These are phyloP conservation scores for Pholiota molesta DNA, from an alignment of 768 basidiomycete genomes.

Conservation along the genomic window DNA sequence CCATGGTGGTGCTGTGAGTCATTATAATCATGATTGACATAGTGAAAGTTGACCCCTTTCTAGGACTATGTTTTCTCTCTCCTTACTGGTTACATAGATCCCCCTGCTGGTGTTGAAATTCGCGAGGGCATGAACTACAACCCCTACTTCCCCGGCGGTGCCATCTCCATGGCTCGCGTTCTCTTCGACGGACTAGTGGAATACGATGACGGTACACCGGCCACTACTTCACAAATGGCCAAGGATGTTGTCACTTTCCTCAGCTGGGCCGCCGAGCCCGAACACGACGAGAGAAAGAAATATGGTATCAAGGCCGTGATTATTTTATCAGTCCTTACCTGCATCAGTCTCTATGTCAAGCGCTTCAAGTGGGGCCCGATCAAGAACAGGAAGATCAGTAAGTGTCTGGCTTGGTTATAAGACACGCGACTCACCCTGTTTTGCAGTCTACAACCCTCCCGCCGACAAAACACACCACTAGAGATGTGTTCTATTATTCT, in stretches of 20 bases:
- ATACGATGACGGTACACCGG: constrained; percentile 97
- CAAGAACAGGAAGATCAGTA: constrained; percentile 93
- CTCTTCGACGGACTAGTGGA: constrained; percentile 96
- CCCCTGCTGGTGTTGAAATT: constrained; percentile 92
- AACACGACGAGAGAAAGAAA: constrained; percentile 98
- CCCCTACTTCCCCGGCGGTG: constrained; percentile 98
- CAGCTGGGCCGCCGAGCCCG: constrained; percentile 96
- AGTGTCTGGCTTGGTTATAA: constrained; percentile 32
- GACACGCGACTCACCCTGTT: background rate
- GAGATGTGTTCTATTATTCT: constrained; percentile 30
- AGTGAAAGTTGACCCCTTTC: background rate
- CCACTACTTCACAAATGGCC: constrained; percentile 98
- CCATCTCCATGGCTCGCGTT: constrained; percentile 97
- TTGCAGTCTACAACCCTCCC: constrained; percentile 64
- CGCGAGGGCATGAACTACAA: constrained; percentile 99
- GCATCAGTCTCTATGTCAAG: constrained; percentile 86
- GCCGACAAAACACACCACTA: constrained; percentile 45
- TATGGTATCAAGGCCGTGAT: constrained; percentile 95
- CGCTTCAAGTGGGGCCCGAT: constrained; percentile 93
- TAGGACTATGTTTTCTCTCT: constrained; percentile 98
- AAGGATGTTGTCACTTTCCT: constrained; percentile 98
- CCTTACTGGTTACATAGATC: constrained; percentile 95
- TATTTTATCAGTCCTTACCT: constrained; percentile 84
- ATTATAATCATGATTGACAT: constrained; percentile 4
- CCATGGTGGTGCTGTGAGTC: constrained; percentile 90